Evolutionary conservation across 2,329 filamentous ascomycete species (phyloP), one percentile per base, ranked within the genome.

Genomic region (Byssochlamys sp.): DNA sequence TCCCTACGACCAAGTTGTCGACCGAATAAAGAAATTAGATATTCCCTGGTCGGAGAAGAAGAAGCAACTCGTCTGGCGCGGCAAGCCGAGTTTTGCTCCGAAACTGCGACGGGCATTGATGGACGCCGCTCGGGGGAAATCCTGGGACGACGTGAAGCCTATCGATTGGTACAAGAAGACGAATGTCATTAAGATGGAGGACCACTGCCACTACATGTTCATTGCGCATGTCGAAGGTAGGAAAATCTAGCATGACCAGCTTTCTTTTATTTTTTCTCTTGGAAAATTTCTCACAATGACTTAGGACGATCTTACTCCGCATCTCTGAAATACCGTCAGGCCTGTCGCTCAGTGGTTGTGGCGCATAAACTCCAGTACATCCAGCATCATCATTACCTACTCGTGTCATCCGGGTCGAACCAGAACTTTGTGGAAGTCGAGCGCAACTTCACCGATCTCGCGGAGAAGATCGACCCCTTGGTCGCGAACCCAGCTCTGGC

Each of bases 391-490:
- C 72, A 77, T 54, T 75, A 75, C 33, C 72, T 80, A 1, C 65
- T 80, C 25, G 65, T 72, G 6, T 60, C 73, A 12, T 66, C 66
- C 10, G 78, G 78, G 0, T 72, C 76, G 2, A 62, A 75, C 9
- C 77, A 80, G 62, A 80, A 80, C 62, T 78, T 72, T 51, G 72
- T 80, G 31, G 70, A 76, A 58, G 77, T 80, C 3, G 68, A 75
- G 55, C 69, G 73, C 12, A 76, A 81, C 66, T 86, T 84, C 67
- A 80, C 80, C 61, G 82, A 86, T 61, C 74, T 83, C 59, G 60
- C 67, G 2, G 62, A 67, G 6, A 74, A 70, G 45, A 71, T 77
- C 56, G 58, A 75, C 3, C 66, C 68, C 3, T 63, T 79, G 4
- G 63, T 76, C 26, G 59, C 59, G 6, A 62, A 79, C 57, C 70